Evolutionary conservation across 2,329 filamentous ascomycete species (phyloP), one percentile per base, ranked within the genome.

Genomic region (Pseudogymnoascus sp.): DNA sequence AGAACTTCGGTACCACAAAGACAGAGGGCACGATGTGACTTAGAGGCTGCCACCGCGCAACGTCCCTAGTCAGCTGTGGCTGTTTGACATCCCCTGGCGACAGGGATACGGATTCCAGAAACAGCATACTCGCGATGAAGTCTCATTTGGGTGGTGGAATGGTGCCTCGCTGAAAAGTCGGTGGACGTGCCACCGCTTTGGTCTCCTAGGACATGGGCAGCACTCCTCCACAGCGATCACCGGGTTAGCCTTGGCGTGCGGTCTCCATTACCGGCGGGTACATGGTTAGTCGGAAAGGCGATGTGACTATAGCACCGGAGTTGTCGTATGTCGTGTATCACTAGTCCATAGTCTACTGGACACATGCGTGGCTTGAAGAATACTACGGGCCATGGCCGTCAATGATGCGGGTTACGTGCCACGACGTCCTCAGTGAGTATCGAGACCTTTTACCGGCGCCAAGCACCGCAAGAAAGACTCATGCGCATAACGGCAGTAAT

Each of bases 131-230:
- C 51, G 51, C 51, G 16, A 18, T 36, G 29, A 57, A 57, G 29
- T 57, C 29, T 57, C 29, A 14, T 57, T 57, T 57, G 51, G 29
- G 51, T 21, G 29, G 47, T 11, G n/a, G 51, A 57, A 57, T 57
- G 51, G 16, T 34, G 51, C 29, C 29, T 57, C 51, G n/a, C n/a
- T 21, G 29, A 34, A 57, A 57, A 57, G 51, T 34, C 51, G 16
- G 29, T 57, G 51, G 51, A 16, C 14, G n/a, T 36, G 29, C 51
- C 51, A n/a, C 51, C 51, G 51, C 51, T 57, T 57, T 57, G 51
- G 4, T 57, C 51, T 34, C 51, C 51, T 57, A 5, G 29, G 51
- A 57, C n/a, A 21, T 57, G 51, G 51, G 51, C 51, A 57, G 10
- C 26, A 29, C 16, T 5, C 29, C 51, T 57, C 29, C 51, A 57